These are phyloP conservation scores for Gillenia trifoliata DNA, from an alignment of 306 rosid genomes.

Conservation along the genomic window DNA sequence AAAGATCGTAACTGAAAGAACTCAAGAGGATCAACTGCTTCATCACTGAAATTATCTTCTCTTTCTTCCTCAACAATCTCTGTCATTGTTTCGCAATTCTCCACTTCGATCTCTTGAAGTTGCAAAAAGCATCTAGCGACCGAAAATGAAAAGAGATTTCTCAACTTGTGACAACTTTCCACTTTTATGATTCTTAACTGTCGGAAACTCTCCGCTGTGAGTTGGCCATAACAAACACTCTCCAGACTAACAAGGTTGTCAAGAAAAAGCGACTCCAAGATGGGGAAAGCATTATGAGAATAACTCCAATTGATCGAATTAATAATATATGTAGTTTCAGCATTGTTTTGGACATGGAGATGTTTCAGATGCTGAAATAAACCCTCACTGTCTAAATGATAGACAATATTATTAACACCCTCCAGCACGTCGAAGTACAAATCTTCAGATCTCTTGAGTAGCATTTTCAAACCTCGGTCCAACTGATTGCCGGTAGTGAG, in stretches of 20 bases:
- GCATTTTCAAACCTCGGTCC: background rate
- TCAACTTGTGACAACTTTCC: background rate
- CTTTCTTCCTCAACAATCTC: background rate
- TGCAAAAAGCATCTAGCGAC: background rate
- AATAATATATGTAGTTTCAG: constrained; percentile 31
- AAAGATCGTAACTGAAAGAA: background rate
- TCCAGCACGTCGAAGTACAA: constrained; percentile 21
- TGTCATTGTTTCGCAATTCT: background rate
- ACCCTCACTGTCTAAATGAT: constrained; percentile 34
- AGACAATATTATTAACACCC: constrained; percentile 27
- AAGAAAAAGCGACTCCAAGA: background rate
- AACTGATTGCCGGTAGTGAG: background rate
- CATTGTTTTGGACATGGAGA: constrained; percentile 36
- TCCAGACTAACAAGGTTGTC: background rate
- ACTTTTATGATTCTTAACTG: background rate
- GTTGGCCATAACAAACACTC: background rate
- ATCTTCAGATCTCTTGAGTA: constrained; percentile 3
- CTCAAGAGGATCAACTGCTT: background rate
- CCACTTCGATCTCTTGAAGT: background rate
- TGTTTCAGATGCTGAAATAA: constrained; percentile 35
- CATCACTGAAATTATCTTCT: background rate
- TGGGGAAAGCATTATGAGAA: background rate
- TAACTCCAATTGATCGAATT: background rate
- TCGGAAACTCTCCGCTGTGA: background rate
- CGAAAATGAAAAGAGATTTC: background rate